A percentile compares a stretch with the other conserved stretches of the same genome.
Evolutionary conservation across 2,329 filamentous ascomycete species (phyloP).

Genomic region (Amesomyces nigricolor): DNA sequence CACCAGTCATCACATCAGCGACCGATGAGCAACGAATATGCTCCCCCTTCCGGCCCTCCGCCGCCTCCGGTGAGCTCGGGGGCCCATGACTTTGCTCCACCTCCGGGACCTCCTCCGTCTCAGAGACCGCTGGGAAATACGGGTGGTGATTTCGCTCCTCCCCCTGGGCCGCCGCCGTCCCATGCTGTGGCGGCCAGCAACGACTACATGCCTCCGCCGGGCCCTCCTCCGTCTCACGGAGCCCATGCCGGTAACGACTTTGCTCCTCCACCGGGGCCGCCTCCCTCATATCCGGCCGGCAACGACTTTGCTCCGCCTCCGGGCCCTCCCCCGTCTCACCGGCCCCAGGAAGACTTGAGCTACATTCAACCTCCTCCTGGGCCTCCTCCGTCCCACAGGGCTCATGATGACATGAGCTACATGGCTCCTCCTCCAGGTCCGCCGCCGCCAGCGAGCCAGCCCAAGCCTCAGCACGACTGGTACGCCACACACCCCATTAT

Average conservation of each 20-base stretch:
- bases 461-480: slow-evolving; percentile 55
- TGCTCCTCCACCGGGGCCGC: slow-evolving; percentile 26
- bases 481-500: not conserved
- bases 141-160: slow-evolving; percentile 25
- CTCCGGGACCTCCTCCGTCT: slow-evolving; percentile 21
- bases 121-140: slow-evolving; percentile 1
- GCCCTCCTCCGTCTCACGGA: slow-evolving; percentile 19
- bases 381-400: slow-evolving; percentile 18
- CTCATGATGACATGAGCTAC: slow-evolving; percentile 27
- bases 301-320: slow-evolving; percentile 25
- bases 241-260: slow-evolving; percentile 11
- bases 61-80: slow-evolving; percentile 27
- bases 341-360: not conserved
- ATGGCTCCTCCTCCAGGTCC: slow-evolving; percentile 30
- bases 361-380: slow-evolving; percentile 23
- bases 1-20: slow-evolving; percentile 26
- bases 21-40: slow-evolving; percentile 22
- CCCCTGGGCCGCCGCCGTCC: slow-evolving; percentile 26
- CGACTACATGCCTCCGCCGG: slow-evolving; percentile 24
- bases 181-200: not conserved
- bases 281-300: slow-evolving; percentile 10
- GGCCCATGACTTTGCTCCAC: slow-evolving; percentile 21
- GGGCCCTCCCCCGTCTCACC: slow-evolving; percentile 26
- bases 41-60: slow-evolving; percentile 22
- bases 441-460: slow-evolving; percentile 29